Percentiles rank a stretch among this genome's conserved stretches.
Conservation (phyloP, 495 filamentous ascomycete species). For the Sabuloglossum arenarium region DNA sequence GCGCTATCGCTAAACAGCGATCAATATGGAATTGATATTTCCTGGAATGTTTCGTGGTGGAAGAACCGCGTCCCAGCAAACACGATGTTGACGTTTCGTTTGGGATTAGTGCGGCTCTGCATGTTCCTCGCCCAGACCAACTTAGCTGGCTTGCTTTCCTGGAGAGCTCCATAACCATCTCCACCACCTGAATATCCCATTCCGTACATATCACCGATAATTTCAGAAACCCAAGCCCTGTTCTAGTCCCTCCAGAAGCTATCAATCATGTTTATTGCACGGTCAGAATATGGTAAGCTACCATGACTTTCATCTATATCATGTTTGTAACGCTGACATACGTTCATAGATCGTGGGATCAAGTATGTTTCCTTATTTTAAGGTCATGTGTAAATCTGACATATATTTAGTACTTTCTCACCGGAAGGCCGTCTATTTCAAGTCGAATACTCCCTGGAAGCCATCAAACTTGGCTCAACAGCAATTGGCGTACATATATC, state of each 20-base stretch:
- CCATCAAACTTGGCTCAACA: slow-evolving; percentile 96
- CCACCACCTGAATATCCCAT: neutral
- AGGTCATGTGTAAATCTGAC: slow-evolving; percentile 7
- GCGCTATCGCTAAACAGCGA: neutral
- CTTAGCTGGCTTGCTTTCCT: neutral
- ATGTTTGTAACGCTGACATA: slow-evolving; percentile 18
- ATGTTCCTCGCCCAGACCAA: neutral
- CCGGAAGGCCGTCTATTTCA: slow-evolving; percentile 99
- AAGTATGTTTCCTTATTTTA: slow-evolving; percentile 36
- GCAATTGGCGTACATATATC: slow-evolving; percentile 59
- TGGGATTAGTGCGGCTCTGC: neutral
- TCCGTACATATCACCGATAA: neutral
- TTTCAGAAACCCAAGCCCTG: neutral
- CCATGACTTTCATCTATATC: slow-evolving; percentile 10
- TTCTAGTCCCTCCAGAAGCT: neutral
- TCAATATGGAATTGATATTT: neutral
- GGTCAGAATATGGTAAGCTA: slow-evolving; percentile 93
- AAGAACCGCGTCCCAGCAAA: neutral
- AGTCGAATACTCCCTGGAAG: slow-evolving; percentile 99
- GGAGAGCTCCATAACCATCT: neutral
- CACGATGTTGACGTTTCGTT: neutral
- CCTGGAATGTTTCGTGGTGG: neutral
- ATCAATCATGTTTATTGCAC: slow-evolving; percentile 92
- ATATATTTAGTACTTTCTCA: slow-evolving; percentile 73
- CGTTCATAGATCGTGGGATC: slow-evolving; percentile 75